Evolutionary conservation across 306 rosid genomes (phyloP).

Genomic region (Styphnolobium japonicum): DNA sequence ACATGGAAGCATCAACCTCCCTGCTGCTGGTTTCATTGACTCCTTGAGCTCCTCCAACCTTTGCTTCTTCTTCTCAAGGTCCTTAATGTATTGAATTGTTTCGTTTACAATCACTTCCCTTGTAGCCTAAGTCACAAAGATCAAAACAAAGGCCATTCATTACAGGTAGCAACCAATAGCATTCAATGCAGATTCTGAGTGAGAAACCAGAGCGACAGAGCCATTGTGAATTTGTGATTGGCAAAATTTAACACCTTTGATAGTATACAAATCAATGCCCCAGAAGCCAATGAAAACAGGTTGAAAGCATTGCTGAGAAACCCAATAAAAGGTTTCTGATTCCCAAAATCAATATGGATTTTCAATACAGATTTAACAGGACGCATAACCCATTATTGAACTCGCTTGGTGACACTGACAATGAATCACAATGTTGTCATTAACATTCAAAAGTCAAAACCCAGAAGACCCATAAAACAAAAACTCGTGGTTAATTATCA

Average conservation of each 20-base stretch:
- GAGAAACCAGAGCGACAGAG: too few relatives aligned
- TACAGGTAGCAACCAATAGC: too few relatives aligned
- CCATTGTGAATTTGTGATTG: too few relatives aligned
- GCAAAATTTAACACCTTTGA: not conserved
- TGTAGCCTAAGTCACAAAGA: conserved; percentile 26
- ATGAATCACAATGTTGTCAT: not conserved
- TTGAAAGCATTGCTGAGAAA: too few relatives aligned
- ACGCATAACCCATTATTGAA: not conserved
- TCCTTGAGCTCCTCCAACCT: conserved; percentile 43
- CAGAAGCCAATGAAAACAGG: too few relatives aligned
- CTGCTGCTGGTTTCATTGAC: not conserved
- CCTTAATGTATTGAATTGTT: conserved; percentile 37
- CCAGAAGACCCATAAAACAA: not conserved
- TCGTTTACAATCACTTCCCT: conserved; percentile 30
- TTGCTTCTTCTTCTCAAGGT: conserved; percentile 38
- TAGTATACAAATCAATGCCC: not conserved
- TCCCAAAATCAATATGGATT: not conserved
- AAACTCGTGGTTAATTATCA: not conserved
- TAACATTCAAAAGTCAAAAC: not conserved
- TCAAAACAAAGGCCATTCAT: too few relatives aligned
- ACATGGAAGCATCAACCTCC: conserved; percentile 5
- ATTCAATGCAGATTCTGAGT: not conserved
- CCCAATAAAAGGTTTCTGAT: too few relatives aligned
- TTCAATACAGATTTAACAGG: not conserved
- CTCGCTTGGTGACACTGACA: not conserved